These are phyloP conservation scores for Backusella tarrabulga DNA, from an alignment of 192 early-diverging fungal species.

Conservation along the genomic window DNA sequence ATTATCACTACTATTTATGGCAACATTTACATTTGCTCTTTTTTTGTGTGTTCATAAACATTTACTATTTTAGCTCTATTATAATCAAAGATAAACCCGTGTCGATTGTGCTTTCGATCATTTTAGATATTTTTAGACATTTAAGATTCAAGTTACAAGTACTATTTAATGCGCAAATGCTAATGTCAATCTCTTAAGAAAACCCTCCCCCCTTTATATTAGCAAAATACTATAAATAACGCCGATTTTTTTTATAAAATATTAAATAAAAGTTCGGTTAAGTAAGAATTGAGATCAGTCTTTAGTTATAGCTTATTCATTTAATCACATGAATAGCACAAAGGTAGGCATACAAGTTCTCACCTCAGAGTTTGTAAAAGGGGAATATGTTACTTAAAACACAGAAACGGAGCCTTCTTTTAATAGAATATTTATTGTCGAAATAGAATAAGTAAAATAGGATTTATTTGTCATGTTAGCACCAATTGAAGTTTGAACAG, in stretches of 20 bases:
- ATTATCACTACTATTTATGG: too few species aligned
- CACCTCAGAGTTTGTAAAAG: too few species aligned
- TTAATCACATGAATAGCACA: too few species aligned
- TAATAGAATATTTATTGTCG: background rate
- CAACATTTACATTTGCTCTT: too few species aligned
- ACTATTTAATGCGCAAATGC: background rate
- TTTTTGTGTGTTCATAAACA: too few species aligned
- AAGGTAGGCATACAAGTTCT: too few species aligned
- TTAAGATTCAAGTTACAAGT: background rate
- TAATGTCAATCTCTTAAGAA: background rate
- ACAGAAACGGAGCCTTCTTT: background rate
- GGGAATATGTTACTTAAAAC: background rate
- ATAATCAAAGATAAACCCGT: too few species aligned
- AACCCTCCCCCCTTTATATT: too few species aligned
- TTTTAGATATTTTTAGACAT: background rate
- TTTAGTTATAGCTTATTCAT: background rate
- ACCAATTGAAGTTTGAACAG: background rate
- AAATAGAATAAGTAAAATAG: background rate
- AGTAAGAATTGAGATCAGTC: background rate
- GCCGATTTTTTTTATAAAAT: too few species aligned
- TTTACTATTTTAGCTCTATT: too few species aligned
- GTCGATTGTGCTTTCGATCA: background rate
- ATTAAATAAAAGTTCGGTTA: background rate
- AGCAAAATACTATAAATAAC: too few species aligned
- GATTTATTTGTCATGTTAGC: background rate